Base-by-base conservation (phyloP, 176 grass and related monocot genomes). In the Calamus simplicifolius region DNA sequence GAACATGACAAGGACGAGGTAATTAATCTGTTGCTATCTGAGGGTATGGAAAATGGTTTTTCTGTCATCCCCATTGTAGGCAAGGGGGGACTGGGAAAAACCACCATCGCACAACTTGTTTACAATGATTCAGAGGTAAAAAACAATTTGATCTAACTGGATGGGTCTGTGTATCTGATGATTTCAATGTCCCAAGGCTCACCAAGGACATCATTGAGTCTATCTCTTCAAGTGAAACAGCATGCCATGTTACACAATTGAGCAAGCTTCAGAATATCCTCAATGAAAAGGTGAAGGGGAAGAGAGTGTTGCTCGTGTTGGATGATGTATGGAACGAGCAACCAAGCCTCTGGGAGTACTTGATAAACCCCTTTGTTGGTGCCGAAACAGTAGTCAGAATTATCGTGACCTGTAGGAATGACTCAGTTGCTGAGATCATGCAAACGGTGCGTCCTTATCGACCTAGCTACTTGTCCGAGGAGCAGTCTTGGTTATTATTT, bases 71-170 rank as follows among this genome's bases (percentile, higher is more conserved):
- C 83, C 17, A 66, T 86, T 52, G 56, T 81, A 16, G 77, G 82
- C 49, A 81, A 65, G 58, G 73, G 77, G 15, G 77, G 77, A 15
- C 54, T 86, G 25, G 83, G 83, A 6, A 86, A 86, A 72, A 81
- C 83, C 51, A 86, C 83, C 0, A 8, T 86, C 5, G 83, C 69
- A 1, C 77, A 77, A 23, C 56, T 81, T 29, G 73, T 86, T 8
- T 86, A 77, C 56, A 70, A 62, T 18, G 73, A 81, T 43, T 16
- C 6, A 12, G 2, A 17, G 18, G 38, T 86, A 5, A 43, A 17
- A 50, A 26, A 35, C 23, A 35, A 18, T 86, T 62, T 64, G 59
- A 78, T 17, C 52, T 26, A 3, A 70, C 1, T 7, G 64, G 23
- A 63, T 86, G 83, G 83, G 18, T 86, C 4, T 76, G 71, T 69